phyloP scores from a whole-genome alignment of 2,329 filamentous ascomycete genomes.

The Chalaropsis thielavioides region DNA sequence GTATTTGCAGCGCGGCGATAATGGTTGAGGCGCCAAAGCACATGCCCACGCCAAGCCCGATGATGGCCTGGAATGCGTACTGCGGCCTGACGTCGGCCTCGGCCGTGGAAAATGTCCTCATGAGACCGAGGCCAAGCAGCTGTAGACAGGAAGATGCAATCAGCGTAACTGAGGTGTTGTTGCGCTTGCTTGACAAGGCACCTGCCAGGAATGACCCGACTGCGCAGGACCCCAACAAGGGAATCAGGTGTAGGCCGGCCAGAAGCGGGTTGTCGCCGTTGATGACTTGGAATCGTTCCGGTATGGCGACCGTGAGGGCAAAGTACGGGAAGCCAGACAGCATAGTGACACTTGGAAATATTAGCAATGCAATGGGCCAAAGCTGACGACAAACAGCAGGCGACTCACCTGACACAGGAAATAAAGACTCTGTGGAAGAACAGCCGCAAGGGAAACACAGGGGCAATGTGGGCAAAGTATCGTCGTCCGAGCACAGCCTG shows the following conservation, averaged over 20 bases:
- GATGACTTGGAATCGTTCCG: conserved; percentile 46
- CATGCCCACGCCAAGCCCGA: conserved; percentile 45
- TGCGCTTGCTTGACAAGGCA: conserved; percentile 37
- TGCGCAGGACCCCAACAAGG: conserved; percentile 42
- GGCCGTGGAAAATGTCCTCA: conserved; percentile 30
- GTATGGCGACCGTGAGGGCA: conserved; percentile 42
- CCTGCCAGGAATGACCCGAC: conserved; percentile 42
- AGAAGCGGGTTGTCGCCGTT: conserved; percentile 37
- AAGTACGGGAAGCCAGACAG: conserved; percentile 45
- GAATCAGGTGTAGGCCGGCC: conserved; percentile 43
- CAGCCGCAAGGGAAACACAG: conserved; percentile 40
- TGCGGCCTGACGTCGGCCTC: conserved; percentile 28
- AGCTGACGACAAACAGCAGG: background rate
- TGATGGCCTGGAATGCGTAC: conserved; percentile 41
- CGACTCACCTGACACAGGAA: conserved; percentile 34
- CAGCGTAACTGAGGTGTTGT: conserved; percentile 39
- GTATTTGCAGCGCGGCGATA: conserved; percentile 37
- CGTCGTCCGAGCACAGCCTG: conserved; percentile 32
- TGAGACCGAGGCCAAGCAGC: conserved; percentile 36
- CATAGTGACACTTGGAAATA: conserved; percentile 34
- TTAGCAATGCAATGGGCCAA: conserved; percentile 6
- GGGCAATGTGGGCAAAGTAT: conserved; percentile 31
- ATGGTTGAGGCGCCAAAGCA: conserved; percentile 43
- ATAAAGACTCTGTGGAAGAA: conserved; percentile 36
- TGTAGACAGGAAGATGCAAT: conserved; percentile 37